Percentiles rank a stretch among this genome's conserved stretches.
phyloP scores from a whole-genome alignment of 73 alveolate genomes.

The Chromera velia region DNA sequence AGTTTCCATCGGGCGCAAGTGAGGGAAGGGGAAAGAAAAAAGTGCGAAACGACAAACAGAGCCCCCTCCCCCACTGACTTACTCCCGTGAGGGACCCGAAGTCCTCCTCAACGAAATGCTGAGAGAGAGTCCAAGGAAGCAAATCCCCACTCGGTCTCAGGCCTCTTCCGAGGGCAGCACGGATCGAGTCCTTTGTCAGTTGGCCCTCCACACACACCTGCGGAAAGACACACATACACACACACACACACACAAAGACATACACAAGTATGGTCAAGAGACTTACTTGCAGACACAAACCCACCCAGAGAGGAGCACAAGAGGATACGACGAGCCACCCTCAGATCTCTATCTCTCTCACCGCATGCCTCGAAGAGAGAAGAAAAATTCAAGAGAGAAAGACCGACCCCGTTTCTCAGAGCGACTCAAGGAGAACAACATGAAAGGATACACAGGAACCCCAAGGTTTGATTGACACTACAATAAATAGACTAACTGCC shows the following conservation, averaged over 20 bases:
- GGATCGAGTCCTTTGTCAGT: conserved; percentile 14
- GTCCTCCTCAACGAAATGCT: conserved; percentile 61
- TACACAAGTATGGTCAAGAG: background rate
- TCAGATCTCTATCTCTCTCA: no score
- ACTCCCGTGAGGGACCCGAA: background rate
- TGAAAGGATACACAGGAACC: background rate
- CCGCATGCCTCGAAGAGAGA: no score
- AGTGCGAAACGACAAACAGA: background rate
- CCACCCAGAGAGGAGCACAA: no score
- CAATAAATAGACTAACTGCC: background rate
- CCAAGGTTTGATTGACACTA: background rate
- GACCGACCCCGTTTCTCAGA: background rate
- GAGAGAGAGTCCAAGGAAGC: conserved; percentile 97
- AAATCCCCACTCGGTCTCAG: conserved; percentile 59
- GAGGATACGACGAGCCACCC: no score
- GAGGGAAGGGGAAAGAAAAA: background rate
- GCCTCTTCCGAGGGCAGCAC: conserved; percentile 32
- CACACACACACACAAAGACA: no score
- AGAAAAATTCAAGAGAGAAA: conserved; percentile 31
- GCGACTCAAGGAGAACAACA: background rate
- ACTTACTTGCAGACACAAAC: conserved; percentile 1
- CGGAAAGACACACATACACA: no score
- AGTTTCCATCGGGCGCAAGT: no score
- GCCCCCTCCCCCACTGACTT: background rate
- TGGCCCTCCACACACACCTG: background rate